Conservation (phyloP, 2,329 filamentous ascomycete genomes). For the Cercospora janseana region DNA sequence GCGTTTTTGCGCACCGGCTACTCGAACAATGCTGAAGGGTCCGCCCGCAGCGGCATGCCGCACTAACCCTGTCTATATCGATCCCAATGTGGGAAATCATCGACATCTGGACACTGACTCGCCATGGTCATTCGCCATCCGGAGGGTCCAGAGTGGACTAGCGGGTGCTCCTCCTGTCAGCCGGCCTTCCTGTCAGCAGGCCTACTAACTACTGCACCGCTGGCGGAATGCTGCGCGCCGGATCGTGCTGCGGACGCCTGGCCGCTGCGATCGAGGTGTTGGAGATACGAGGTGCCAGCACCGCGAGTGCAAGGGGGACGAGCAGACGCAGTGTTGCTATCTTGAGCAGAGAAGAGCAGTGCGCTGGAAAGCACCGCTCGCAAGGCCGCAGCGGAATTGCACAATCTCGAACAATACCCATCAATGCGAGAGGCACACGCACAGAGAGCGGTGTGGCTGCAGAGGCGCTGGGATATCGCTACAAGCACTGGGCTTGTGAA, state of each 20-base stretch:
- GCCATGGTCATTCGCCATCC: background rate
- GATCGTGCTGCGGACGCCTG: background rate
- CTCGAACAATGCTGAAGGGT: conserved; percentile 10
- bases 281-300: no score
- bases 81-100: conserved; percentile 17
- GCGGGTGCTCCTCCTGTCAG: background rate
- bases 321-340: conserved; percentile 1
- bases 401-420: background rate
- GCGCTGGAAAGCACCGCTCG: background rate
- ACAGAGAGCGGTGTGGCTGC: no score
- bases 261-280: no score
- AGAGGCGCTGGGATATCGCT: background rate
- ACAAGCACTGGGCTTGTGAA: background rate
- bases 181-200: no score
- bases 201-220: conserved; percentile 5
- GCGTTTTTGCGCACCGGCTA: conserved; percentile 7
- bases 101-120: conserved; percentile 17
- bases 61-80: conserved; percentile 18
- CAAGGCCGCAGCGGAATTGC: background rate
- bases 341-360: conserved; percentile 3
- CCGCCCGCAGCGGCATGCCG: conserved; percentile 5
- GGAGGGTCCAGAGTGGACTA: conserved; percentile 15
- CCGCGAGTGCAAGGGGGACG: no score
- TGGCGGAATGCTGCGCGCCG: background rate
- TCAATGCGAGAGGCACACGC: no score